phyloP scores from a whole-genome alignment of 306 rosid species.

The Cajanus cajan region DNA sequence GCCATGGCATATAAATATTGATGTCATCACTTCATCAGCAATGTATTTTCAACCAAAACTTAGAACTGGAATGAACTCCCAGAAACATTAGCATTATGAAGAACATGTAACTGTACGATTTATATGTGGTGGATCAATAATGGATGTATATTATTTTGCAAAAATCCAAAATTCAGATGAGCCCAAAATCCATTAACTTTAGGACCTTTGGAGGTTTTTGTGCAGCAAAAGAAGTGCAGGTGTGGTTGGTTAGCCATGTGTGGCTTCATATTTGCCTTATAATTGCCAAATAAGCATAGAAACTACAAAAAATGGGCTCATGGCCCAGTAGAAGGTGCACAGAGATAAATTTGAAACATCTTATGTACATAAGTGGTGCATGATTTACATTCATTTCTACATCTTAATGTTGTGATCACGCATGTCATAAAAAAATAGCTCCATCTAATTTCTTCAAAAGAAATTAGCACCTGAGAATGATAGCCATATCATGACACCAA shows the following conservation, averaged over 20 bases:
- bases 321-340: conserved; percentile 14
- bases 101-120: neutral
- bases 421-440: conserved; percentile 17
- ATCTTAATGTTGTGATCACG: neutral
- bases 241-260: neutral
- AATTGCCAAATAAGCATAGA: neutral
- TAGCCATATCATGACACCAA: conserved; percentile 9
- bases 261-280: neutral
- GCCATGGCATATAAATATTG: neutral
- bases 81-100: neutral
- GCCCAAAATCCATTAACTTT: neutral
- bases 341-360: conserved; percentile 10
- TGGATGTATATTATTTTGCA: neutral
- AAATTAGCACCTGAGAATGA: conserved; percentile 21
- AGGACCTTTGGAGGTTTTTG: neutral
- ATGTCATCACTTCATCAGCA: neutral
- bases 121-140: neutral
- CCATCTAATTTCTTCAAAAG: conserved; percentile 13
- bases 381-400: conserved; percentile 30
- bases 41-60: neutral
- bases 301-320: neutral
- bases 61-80: neutral
- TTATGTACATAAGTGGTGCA: conserved; percentile 29
- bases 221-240: neutral
- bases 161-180: neutral